Percentiles rank a stretch among this genome's conserved stretches.
These are phyloP conservation scores for Peronospora destructor DNA, from an alignment of 352 stramenopile genomes.

Conservation along the genomic window DNA sequence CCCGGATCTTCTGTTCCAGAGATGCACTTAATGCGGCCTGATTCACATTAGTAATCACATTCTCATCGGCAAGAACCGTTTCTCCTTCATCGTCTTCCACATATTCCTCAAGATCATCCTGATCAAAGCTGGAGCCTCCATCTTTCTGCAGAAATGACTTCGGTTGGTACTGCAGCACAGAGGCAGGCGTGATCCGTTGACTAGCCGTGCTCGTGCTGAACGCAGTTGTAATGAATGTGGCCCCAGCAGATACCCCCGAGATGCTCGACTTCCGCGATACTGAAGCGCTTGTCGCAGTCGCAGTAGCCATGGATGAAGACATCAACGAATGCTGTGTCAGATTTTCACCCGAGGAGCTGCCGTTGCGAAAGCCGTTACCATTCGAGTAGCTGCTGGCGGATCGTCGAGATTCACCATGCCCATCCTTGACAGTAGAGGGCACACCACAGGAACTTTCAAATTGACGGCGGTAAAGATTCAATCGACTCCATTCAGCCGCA, in stretches of 20 bases:
- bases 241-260: conserved; percentile 5
- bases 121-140: conserved; percentile 16
- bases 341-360: conserved; percentile 11
- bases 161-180: conserved; percentile 64
- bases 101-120: conserved; percentile 58
- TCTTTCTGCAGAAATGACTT: conserved; percentile 68
- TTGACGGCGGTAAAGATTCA: conserved; percentile 73
- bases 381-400: conserved; percentile 9
- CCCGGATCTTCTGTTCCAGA: conserved; percentile 65
- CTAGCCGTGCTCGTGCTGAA: conserved; percentile 12
- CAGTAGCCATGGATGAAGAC: conserved; percentile 12
- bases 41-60: conserved; percentile 75
- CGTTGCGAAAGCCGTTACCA: conserved; percentile 10
- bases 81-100: conserved; percentile 67
- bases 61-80: conserved; percentile 38
- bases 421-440: conserved; percentile 42
- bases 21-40: conserved; percentile 58
- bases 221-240: conserved; percentile 13
- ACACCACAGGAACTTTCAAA: conserved; percentile 74
- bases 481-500: conserved; percentile 57
- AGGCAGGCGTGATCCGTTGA: conserved; percentile 20
- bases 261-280: conserved; percentile 14
- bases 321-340: conserved; percentile 20
- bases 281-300: conserved; percentile 14
- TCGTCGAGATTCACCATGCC: conserved; percentile 17